These are phyloP conservation scores for Suhomyces wounanorum DNA, from an alignment of 1,139 yeast species.

Conservation along the genomic window DNA sequence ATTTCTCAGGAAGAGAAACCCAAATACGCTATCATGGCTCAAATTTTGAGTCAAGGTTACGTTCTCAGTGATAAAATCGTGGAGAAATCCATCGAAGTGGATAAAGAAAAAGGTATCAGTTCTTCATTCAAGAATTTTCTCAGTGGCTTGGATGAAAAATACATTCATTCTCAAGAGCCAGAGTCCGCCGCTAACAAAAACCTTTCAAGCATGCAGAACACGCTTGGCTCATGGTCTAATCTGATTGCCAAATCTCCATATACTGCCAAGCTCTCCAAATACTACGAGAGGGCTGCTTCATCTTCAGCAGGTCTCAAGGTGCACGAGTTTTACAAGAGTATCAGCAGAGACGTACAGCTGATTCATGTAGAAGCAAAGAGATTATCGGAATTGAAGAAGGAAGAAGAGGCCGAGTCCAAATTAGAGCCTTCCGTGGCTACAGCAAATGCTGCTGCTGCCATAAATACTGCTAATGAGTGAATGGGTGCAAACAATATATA, in stretches of 20 bases:
- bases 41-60: slow-evolving; percentile 72
- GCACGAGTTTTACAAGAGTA: slow-evolving; percentile 52
- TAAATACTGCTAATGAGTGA: slow-evolving; percentile 8
- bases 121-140: slow-evolving; percentile 58
- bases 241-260: slow-evolving; percentile 20
- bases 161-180: slow-evolving; percentile 57
- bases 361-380: slow-evolving; percentile 76
- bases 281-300: slow-evolving; percentile 50
- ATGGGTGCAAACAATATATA: background rate
- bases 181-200: slow-evolving; percentile 26
- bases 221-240: slow-evolving; percentile 13
- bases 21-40: slow-evolving; percentile 73
- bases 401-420: slow-evolving; percentile 14
- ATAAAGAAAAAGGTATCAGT: slow-evolving; percentile 64
- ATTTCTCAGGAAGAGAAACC: slow-evolving; percentile 79
- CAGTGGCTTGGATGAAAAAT: slow-evolving; percentile 56
- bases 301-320: slow-evolving; percentile 52
- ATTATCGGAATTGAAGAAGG: slow-evolving; percentile 60
- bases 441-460: slow-evolving; percentile 11
- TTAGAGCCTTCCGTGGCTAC: slow-evolving; percentile 10
- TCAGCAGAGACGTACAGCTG: slow-evolving; percentile 58
- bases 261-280: slow-evolving; percentile 39
- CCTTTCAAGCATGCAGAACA: slow-evolving; percentile 15
- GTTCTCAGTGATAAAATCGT: slow-evolving; percentile 63
- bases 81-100: slow-evolving; percentile 61